Evolutionary conservation across 345 rosid genomes (phyloP), one percentile per base, ranked within the genome.

Genomic region (Linum usitatissimum): DNA sequence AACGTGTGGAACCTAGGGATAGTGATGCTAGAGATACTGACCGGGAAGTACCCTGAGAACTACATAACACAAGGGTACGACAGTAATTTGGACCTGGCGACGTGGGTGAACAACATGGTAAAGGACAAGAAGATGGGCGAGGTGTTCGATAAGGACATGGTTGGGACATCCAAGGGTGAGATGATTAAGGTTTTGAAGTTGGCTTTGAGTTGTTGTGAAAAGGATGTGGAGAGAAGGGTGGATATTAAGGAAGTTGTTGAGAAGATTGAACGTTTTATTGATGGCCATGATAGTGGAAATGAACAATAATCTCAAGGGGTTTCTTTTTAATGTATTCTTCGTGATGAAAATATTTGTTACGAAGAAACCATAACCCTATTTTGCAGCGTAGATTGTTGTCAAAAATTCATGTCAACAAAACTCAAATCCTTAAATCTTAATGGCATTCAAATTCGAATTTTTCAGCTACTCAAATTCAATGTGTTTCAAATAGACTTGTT

Each of bases 1-100:
- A 91, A 88, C 18, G 79, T 88, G 14, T 88, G 87, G 87, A 68
- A 86, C 73, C 73, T 87, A 0, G 95, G 91, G 10, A 83, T 87
- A 5, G 55, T 87, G 42, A 81, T 88, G 38, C 56, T 88, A 64
- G 95, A 88, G 76, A 60, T 82, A 30, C 19, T 88, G 18, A 83
- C 90, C 0, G 91, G 95, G 0, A 83, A 64, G 69, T 81, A 80
- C 39, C 95, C 95, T 0, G 89, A 83, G 69, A 88, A 88, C 69
- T 85, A 81, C 53, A 75, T 88, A 8, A 71, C 72, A 1, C 67
- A 65, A 60, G 71, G 77, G 10, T 83, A 81, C 53, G 72, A 81
- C 57, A 66, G 77, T 0, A 66, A 62, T 9, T 71, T 75, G 57
- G 78, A 80, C 65, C 67, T 88, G 1, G 83, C 84, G 3, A 69